Percentiles rank a stretch among this genome's conserved stretches.
Evolutionary conservation across 305 asterid species (phyloP).

Genomic region (Fraxinus ornus): DNA sequence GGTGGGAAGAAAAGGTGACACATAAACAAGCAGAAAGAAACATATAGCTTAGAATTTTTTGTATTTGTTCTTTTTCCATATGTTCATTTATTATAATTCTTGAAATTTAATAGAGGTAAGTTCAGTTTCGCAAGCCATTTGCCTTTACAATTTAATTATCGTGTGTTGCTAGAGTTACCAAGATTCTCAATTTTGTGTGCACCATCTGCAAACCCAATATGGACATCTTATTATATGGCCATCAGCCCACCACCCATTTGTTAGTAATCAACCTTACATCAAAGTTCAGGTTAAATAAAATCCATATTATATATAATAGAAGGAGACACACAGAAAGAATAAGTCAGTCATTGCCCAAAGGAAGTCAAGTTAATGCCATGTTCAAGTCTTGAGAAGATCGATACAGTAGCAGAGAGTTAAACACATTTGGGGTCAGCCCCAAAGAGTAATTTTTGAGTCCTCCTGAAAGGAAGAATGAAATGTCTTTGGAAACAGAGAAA

Average conservation of each 20-base stretch:
- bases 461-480: not conserved
- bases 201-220: not conserved
- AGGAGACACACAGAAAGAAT: not conserved
- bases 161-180: not conserved
- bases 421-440: not conserved
- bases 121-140: slow-evolving; percentile 1
- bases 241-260: slow-evolving; percentile 3
- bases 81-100: not conserved
- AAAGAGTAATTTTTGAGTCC: not conserved
- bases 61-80: not conserved
- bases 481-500: not conserved
- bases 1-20: not conserved
- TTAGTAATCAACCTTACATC: not conserved
- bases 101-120: not conserved
- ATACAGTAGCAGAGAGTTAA: not conserved
- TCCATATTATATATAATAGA: not conserved
- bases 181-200: not conserved
- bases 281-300: not conserved
- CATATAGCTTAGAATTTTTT: not conserved
- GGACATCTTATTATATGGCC: not conserved
- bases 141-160: not conserved
- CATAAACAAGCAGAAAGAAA: not conserved
- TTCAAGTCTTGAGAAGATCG: not conserved
- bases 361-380: not conserved
- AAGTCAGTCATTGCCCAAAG: not conserved